Percentiles rank a stretch among this genome's conserved stretches.
Evolutionary conservation across 2,329 filamentous ascomycete genomes (phyloP).

Genomic region (Xenosphaeropsis pyriputrescens): DNA sequence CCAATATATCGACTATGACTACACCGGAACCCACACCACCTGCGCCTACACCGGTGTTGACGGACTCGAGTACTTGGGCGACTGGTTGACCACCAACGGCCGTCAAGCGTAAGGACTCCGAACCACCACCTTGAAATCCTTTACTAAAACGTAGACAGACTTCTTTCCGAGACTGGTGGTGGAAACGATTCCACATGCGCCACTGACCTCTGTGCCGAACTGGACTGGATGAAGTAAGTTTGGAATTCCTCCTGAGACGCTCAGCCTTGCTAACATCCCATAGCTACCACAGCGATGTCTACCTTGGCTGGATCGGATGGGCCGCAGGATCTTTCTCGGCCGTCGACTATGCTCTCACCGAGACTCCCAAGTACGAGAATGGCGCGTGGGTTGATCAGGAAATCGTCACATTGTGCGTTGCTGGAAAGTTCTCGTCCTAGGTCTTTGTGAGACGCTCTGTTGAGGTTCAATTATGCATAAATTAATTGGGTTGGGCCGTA

Average conservation of each 20-base stretch:
- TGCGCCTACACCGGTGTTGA: slow-evolving; percentile 38
- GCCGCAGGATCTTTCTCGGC: slow-evolving; percentile 18
- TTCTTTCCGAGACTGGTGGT: slow-evolving; percentile 34
- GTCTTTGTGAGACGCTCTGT: too few relatives aligned
- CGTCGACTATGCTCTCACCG: slow-evolving; percentile 6
- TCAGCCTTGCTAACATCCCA: neutral
- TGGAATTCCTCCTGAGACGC: neutral
- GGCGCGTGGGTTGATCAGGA: slow-evolving; percentile 8
- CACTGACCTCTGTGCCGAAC: slow-evolving; percentile 14
- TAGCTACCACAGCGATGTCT: slow-evolving; percentile 14
- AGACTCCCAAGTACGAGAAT: slow-evolving; percentile 10
- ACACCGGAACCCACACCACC: slow-evolving; percentile 33
- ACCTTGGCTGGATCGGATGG: slow-evolving; percentile 20
- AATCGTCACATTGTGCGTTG: slow-evolving; percentile 11
- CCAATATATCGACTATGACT: slow-evolving; percentile 44
- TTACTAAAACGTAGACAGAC: neutral
- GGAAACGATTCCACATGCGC: slow-evolving; percentile 12
- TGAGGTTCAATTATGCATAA: too few relatives aligned
- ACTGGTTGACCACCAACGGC: slow-evolving; percentile 29
- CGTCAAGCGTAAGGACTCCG: slow-evolving; percentile 24
- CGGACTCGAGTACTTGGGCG: slow-evolving; percentile 28
- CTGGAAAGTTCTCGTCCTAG: neutral
- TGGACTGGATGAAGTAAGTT: slow-evolving; percentile 17
- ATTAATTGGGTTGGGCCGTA: too few relatives aligned
- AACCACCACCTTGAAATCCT: neutral